phyloP scores from a whole-genome alignment of 352 stramenopile genomes.

The Blastocystis sp. region DNA sequence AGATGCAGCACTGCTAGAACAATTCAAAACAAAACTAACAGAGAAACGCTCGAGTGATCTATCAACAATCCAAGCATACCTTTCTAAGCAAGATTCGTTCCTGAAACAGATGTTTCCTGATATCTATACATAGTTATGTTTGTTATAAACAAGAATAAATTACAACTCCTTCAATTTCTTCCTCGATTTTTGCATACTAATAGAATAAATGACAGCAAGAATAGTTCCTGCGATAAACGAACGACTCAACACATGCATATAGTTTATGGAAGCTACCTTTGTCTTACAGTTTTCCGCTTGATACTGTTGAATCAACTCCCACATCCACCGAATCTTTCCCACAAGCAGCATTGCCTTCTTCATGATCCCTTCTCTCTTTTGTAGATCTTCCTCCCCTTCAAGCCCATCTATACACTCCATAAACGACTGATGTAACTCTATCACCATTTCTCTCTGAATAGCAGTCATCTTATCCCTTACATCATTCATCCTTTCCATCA shows the following conservation, averaged over 20 bases:
- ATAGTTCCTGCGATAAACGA: not conserved
- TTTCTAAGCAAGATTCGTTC: not conserved
- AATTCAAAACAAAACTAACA: not conserved
- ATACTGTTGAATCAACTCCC: not conserved
- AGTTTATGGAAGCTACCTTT: not conserved
- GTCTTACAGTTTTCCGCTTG: not conserved
- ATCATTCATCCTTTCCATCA: not conserved
- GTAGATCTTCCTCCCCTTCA: not conserved
- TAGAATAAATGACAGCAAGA: not conserved
- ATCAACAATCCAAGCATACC: not conserved
- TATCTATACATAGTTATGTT: not conserved
- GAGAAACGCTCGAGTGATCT: not conserved
- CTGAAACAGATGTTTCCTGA: not conserved
- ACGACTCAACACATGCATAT: not conserved
- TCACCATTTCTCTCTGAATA: not conserved
- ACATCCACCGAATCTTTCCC: conserved; percentile 12
- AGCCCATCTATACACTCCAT: not conserved
- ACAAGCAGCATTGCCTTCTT: not conserved
- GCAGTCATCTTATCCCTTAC: not conserved
- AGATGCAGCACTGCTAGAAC: not conserved
- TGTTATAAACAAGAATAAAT: not conserved
- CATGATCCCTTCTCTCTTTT: not conserved
- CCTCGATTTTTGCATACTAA: not conserved
- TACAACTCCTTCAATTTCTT: conserved; percentile 51
- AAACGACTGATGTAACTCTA: not conserved